These are phyloP conservation scores for Toxicodendron radicans DNA, from an alignment of 345 rosid species.

Conservation along the genomic window DNA sequence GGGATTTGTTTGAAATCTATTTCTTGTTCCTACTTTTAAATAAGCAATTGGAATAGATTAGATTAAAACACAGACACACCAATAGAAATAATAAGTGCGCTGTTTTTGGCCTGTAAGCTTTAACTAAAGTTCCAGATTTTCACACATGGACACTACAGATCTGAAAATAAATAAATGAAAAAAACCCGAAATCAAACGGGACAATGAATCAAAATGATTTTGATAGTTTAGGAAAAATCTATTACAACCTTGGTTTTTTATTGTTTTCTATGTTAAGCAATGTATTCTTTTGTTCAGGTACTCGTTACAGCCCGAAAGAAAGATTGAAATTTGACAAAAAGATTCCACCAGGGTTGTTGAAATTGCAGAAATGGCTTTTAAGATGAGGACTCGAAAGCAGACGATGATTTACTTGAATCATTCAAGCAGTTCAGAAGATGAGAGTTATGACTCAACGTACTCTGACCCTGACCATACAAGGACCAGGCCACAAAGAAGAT, in stretches of 20 bases:
- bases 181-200: neutral
- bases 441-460: conserved; percentile 1
- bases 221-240: neutral
- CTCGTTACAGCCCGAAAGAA: neutral
- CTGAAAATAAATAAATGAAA: neutral
- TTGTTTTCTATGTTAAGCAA: no score
- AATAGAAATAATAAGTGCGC: neutral
- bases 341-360: no score
- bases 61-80: no score
- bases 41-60: no score
- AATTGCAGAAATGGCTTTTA: conserved; percentile 10
- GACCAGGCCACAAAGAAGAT: neutral
- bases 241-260: no score
- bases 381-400: conserved; percentile 8
- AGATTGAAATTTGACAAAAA: neutral
- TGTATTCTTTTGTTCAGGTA: neutral
- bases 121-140: neutral
- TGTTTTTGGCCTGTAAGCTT: neutral
- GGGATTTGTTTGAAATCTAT: no score
- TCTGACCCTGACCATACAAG: conserved; percentile 18
- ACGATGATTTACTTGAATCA: neutral
- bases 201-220: neutral
- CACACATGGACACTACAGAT: neutral
- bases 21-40: no score
- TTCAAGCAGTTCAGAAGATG: neutral